Base-by-base conservation (phyloP, 2,329 filamentous ascomycete species). In the Fusarium kyushuense region DNA sequence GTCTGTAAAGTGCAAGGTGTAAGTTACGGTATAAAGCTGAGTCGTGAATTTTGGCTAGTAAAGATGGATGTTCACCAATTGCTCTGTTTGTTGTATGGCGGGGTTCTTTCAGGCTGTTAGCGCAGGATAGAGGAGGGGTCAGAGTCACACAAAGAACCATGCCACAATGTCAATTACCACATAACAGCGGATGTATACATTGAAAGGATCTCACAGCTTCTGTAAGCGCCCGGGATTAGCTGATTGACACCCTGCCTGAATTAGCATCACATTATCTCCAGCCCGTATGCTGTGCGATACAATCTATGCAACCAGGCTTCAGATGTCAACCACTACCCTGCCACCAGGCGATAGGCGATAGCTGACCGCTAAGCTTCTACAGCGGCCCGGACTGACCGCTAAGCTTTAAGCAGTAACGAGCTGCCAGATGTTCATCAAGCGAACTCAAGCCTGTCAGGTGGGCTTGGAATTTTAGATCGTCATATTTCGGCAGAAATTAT, bases 381-480 rank as follows among this genome's bases (percentile, higher is more conserved):
- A 63, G 70, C 62, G 68, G 70, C 56, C 64, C 47, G 54, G 72
- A 47, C 61, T 46, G 46, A 35, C 38, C 62, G 59, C 73, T 75
- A 75, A 55, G 60, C 73, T 65, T 27, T 42, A 74, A 71, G 36
- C 30, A 63, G 73, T 35, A 75, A 68, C 52, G 43, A 75, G 72
- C 72, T 74, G 52, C 25, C 38, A 61, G 46, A 41, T 41, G 27
- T 27, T 46, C 17, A 40, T 23, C 40, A 55, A 53, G 25, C 38
- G 19, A 45, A 23, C 52, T 46, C 32, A 51, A 17, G 23, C 23
- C 23, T 27, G 21, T 21, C 35, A 19, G 38, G 54, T 56, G 57
- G 47, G 57, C 46, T 48, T 30, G 25, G 41, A 47, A 63, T 54
- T 67, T 70, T 61, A 45, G 40, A 52, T 56, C 33, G 47, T 65